A percentile compares a stretch with the other conserved stretches of the same genome.
phyloP scores from a whole-genome alignment of 1,284 basidiomycete species.

The Coriolopsis trogii region DNA sequence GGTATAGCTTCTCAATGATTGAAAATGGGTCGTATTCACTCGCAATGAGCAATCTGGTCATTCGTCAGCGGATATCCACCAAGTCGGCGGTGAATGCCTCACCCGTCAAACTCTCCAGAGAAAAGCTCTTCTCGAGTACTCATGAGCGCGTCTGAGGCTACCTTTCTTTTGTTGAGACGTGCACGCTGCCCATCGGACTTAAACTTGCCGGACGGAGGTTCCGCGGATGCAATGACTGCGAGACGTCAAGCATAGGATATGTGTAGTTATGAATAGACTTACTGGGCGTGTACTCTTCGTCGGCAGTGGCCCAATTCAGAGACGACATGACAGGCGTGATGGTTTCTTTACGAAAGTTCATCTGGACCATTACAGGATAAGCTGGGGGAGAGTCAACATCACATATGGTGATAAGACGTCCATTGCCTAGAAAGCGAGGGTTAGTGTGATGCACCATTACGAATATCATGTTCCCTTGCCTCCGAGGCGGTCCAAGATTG shows the following conservation, averaged over 20 bases:
- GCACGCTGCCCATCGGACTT: conserved; percentile 71
- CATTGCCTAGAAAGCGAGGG: conserved; percentile 60
- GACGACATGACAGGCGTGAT: conserved; percentile 63
- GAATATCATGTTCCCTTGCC: conserved; percentile 47
- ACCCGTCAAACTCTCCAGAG: conserved; percentile 87
- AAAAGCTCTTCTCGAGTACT: conserved; percentile 83
- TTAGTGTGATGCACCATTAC: conserved; percentile 4
- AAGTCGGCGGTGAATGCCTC: conserved; percentile 28
- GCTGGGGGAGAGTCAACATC: conserved; percentile 94
- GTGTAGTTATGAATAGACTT: conserved; percentile 25
- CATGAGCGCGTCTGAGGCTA: conserved; percentile 58
- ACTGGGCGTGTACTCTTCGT: conserved; percentile 77
- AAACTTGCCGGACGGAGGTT: conserved; percentile 52
- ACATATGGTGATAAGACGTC: conserved; percentile 83
- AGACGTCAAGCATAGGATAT: neutral
- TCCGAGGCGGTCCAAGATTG: conserved; percentile 85
- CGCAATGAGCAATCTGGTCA: conserved; percentile 74
- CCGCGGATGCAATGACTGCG: conserved; percentile 59
- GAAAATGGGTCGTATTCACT: conserved; percentile 88
- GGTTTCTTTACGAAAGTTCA: conserved; percentile 82
- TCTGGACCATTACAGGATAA: conserved; percentile 81
- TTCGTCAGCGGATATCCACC: conserved; percentile 4
- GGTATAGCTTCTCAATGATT: conserved; percentile 73
- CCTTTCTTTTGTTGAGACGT: conserved; percentile 74
- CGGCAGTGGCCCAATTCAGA: conserved; percentile 91